Base-by-base conservation (phyloP, 495 filamentous ascomycete species). In the Lasiosphaeria miniovina region DNA sequence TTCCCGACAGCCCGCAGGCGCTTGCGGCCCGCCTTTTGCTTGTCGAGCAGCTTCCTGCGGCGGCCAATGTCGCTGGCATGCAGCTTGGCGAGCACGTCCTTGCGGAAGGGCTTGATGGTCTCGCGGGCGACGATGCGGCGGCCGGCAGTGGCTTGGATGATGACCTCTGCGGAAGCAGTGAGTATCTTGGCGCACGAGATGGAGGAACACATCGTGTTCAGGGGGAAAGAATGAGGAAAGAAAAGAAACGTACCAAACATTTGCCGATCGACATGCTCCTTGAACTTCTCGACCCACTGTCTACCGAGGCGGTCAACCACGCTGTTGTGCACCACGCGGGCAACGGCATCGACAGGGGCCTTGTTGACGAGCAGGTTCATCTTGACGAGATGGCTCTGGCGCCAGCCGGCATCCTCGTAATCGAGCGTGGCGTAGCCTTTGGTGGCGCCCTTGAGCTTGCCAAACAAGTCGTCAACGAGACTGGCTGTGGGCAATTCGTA, bases 1-100 rank as follows among this genome's bases (percentile, higher is more conserved):
- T 96, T 86, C 24, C 85, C 87, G 17, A 88, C 83, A 3, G 84
- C 75, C 57, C 83, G 82, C 58, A 98, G 74, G 75, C 85, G 89
- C 83, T 96, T 98, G 59, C 90, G 83, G 1, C 94, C 94, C 64
- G 93, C 93, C 77, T 98, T 98, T 74, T 98, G 94, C 80, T 92
- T 96, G 76, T 98, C 93, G 46, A 98, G 70, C 62, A 98, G 72
- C 75, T 98, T 98, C 68, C 86, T 81, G 51, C 92, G 82, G 38
- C 94, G 79, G 9, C 82, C 83, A 15, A 96, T 82, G 76, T 98
- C 94, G 64, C 86, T 88, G 8, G 95, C 94, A 70, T 98, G 96
- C 58, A 98, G 79, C 74, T 98, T 98, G 38, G 88, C 87, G 60
- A 96, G 77, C 4, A 98, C 84, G 67, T 98, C 94, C 74, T 98